Evolutionary conservation across 2,329 filamentous ascomycete genomes (phyloP).

Genomic region (Trichothecium sympodiale): DNA sequence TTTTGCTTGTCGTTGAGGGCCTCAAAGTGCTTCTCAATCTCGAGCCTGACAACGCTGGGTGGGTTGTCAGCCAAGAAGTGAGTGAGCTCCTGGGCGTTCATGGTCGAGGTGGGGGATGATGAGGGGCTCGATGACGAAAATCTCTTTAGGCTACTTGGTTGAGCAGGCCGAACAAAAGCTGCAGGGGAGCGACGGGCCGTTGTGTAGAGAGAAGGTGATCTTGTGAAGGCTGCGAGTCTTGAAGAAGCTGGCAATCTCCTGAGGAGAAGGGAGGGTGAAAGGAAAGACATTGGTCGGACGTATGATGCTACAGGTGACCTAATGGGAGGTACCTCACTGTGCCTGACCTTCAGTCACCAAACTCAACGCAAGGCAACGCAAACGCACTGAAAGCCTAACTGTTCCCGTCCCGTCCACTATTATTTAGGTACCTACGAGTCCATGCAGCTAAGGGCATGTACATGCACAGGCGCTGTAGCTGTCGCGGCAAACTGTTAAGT

Average conservation of each 20-base stretch:
- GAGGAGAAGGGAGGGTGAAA: constrained; percentile 20
- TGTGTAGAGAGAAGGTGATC: constrained; percentile 5
- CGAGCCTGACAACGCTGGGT: constrained; percentile 74
- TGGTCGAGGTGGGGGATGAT: constrained; percentile 20
- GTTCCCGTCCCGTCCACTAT: no score
- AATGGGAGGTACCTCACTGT: constrained; percentile 8
- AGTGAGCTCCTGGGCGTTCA: constrained; percentile 49
- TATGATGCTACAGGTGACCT: constrained; percentile 7
- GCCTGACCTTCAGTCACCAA: neutral
- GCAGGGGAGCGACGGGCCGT: constrained; percentile 8
- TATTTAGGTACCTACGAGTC: no score
- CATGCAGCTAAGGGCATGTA: no score
- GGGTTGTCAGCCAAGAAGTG: constrained; percentile 89
- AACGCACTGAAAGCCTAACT: no score
- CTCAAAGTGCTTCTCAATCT: constrained; percentile 89
- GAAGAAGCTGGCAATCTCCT: constrained; percentile 20
- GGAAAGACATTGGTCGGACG: constrained; percentile 18
- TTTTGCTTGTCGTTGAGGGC: constrained; percentile 65
- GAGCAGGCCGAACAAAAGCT: neutral
- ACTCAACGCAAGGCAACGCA: no score
- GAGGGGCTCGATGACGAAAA: constrained; percentile 13
- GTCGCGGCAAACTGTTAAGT: no score
- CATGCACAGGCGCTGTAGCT: no score
- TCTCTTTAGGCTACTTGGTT: constrained; percentile 11
- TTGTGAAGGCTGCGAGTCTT: constrained; percentile 17